Evolutionary conservation across 2,329 filamentous ascomycete species (phyloP).

Genomic region (Penicillium sp.): DNA sequence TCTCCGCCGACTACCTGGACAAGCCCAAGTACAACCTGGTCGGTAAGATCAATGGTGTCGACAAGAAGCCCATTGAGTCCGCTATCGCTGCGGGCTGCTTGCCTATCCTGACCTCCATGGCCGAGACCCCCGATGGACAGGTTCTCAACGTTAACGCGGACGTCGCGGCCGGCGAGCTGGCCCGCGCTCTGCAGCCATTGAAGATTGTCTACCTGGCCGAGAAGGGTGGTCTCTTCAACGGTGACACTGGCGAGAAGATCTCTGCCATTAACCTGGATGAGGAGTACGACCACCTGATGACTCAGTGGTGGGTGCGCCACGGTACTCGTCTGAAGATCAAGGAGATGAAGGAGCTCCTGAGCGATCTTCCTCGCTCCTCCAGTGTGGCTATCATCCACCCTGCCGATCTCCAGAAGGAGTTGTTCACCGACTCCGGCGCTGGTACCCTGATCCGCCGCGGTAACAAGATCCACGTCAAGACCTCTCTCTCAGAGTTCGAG

Average conservation of each 20-base stretch:
- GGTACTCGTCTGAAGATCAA: slow-evolving; percentile 96
- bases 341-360: slow-evolving; percentile 92
- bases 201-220: slow-evolving; percentile 99
- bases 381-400: slow-evolving; percentile 98
- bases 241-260: slow-evolving; percentile 90
- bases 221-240: slow-evolving; percentile 94
- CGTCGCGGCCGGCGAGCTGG: slow-evolving; percentile 90
- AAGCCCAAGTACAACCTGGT: slow-evolving; percentile 96
- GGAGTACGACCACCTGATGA: slow-evolving; percentile 91
- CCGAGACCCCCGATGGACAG: slow-evolving; percentile 86
- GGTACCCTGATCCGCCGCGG: slow-evolving; percentile 90
- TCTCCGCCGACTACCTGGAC: slow-evolving; percentile 91
- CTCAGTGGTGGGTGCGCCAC: slow-evolving; percentile 90
- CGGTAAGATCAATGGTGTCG: slow-evolving; percentile 90
- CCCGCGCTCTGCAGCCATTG: slow-evolving; percentile 81
- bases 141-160: slow-evolving; percentile 98
- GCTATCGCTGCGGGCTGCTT: slow-evolving; percentile 89
- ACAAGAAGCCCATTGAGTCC: slow-evolving; percentile 85
- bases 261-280: slow-evolving; percentile 96
- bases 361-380: slow-evolving; percentile 83
- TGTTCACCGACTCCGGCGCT: slow-evolving; percentile 94
- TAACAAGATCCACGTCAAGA: slow-evolving; percentile 78
- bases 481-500: slow-evolving; percentile 70
- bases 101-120: slow-evolving; percentile 94
- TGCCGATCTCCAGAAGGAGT: slow-evolving; percentile 90